Evolutionary conservation across 73 alveolate genomes (phyloP).

Genomic region (Paramecium sonneborni): DNA sequence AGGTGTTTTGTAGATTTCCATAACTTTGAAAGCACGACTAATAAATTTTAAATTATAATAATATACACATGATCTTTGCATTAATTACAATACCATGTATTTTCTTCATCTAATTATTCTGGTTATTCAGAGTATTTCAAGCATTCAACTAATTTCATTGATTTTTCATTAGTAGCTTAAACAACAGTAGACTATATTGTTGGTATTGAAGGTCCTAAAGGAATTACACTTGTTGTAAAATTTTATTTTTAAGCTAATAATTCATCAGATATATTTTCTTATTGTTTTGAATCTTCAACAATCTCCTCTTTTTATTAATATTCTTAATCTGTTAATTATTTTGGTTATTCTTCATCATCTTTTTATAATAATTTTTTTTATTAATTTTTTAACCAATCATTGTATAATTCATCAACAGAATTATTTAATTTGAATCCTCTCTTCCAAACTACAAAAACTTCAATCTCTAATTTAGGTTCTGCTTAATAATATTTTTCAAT

Average conservation of each 20-base stretch:
- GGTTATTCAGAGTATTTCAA: constrained; percentile 40
- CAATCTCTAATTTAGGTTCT: constrained; percentile 42
- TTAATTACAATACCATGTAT: constrained; percentile 79
- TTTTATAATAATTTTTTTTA: background rate
- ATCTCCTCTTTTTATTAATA: background rate
- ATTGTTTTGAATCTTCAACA: background rate
- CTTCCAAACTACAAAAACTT: constrained; percentile 49
- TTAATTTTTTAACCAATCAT: constrained; percentile 37
- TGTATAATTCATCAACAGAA: constrained; percentile 8
- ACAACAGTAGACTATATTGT: background rate
- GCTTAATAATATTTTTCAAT: background rate
- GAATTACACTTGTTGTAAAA: background rate
- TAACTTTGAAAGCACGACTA: constrained; percentile 75
- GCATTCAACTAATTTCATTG: constrained; percentile 19
- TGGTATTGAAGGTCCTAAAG: background rate
- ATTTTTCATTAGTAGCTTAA: background rate
- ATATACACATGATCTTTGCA: constrained; percentile 77
- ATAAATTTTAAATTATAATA: background rate
- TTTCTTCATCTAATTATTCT: constrained; percentile 49
- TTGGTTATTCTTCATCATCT: background rate
- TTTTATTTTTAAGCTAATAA: background rate
- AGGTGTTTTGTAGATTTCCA: constrained; percentile 90
- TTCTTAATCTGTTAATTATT: background rate
- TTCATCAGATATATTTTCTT: constrained; percentile 12
- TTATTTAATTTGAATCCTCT: background rate